Evolutionary conservation across 1,284 basidiomycete genomes (phyloP), one percentile per base, ranked within the genome.

Genomic region (Cystobasidium pallidum): DNA sequence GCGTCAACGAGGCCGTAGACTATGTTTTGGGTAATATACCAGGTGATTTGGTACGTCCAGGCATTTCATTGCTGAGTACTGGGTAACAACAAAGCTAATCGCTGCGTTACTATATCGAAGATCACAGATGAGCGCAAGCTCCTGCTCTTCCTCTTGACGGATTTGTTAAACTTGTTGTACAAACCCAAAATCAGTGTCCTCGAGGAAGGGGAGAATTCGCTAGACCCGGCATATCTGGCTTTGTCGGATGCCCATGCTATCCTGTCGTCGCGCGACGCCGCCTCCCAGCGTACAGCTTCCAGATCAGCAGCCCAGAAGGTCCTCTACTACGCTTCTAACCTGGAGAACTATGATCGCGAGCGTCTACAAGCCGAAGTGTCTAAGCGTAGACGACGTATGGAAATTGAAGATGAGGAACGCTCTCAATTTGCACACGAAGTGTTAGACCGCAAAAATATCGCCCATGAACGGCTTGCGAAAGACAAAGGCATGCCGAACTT

Each of bases 271-370:
- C 45, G 45, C 11, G 34, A 19, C 21, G 21, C 13, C 10, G 28
- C 28, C 8, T 26, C 34, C 2, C 43, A 19, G 19, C 43, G 47
- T 32, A 24, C 64, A 6, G n/a, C n/a, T 15, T 39, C 32, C 64
- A 49, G 19, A 26, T 51, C 55, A 15, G 68, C 68, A 7, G 59
- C 26, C 19, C 68, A 58, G 11, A 71, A 71, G 59, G 21, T 71
- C 24, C 61, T 71, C 19, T 71, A 63, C 49, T 71, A 71, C 26
- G 59, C 61, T 26, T 63, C 68, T 4, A 71, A 71, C 28, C 45
- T 71, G 11, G 24, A 36, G 0, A 21, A n/a, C 21, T 41, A 64
- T 4, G 57, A 59, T 3, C 28, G 59, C 24, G 47, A 51, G 24
- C 10, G 21, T 6, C 13, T 71, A 11, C 24, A 59, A 17, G 15